A percentile compares a stretch with the other conserved stretches of the same genome.
Evolutionary conservation across 2,329 filamentous ascomycete genomes (phyloP).

Genomic region (Exophiala lecanii-corni): DNA sequence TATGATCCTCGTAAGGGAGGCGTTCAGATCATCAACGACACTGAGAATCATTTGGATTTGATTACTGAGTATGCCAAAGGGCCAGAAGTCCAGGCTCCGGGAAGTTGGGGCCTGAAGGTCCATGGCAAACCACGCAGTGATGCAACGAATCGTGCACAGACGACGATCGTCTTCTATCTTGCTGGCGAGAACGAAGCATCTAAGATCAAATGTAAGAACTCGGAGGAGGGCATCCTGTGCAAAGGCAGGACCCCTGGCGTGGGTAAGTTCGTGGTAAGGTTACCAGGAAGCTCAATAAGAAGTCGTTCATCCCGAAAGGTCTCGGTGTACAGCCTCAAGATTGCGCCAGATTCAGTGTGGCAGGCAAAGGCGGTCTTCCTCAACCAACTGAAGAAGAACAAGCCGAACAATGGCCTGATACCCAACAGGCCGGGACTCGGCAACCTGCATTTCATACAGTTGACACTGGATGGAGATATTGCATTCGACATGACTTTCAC

Average conservation of each 20-base stretch:
- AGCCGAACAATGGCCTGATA: slow-evolving; percentile 72
- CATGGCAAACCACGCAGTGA: slow-evolving; percentile 72
- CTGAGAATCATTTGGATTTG: slow-evolving; percentile 78
- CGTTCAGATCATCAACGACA: slow-evolving; percentile 82
- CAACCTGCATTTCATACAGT: slow-evolving; percentile 83
- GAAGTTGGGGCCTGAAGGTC: slow-evolving; percentile 75
- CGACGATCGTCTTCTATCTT: slow-evolving; percentile 74
- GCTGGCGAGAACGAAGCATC: slow-evolving; percentile 61
- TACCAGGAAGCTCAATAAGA: neutral
- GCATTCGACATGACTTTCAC: slow-evolving; percentile 89
- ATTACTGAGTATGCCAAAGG: slow-evolving; percentile 91
- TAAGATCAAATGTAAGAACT: slow-evolving; percentile 51
- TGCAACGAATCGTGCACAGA: slow-evolving; percentile 62
- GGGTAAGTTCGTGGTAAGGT: neutral
- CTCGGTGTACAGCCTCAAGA: slow-evolving; percentile 60
- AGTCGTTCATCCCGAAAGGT: neutral
- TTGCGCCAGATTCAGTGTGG: slow-evolving; percentile 67
- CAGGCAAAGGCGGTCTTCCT: slow-evolving; percentile 69
- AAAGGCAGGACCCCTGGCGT: neutral
- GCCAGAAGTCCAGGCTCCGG: slow-evolving; percentile 78
- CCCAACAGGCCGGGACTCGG: slow-evolving; percentile 62
- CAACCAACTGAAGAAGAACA: slow-evolving; percentile 66
- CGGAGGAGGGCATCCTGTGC: neutral
- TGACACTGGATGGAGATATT: slow-evolving; percentile 81
- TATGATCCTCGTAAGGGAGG: slow-evolving; percentile 86